Evolutionary conservation across 345 rosid genomes (phyloP).

Genomic region (Dipteronia dyeriana): DNA sequence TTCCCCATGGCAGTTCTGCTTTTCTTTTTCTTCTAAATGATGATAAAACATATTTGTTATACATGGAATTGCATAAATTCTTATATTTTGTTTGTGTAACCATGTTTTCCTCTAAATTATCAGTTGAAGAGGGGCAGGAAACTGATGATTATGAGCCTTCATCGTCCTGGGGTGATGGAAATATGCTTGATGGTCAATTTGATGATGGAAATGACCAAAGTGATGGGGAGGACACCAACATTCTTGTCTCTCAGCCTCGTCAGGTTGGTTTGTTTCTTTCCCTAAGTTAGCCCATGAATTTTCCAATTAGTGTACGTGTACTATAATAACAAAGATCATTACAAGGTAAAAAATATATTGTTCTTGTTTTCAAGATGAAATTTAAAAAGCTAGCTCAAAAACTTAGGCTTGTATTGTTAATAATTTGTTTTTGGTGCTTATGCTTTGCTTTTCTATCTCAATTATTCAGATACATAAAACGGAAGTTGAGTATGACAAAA

Average conservation of each 20-base stretch:
- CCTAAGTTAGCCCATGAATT: background rate
- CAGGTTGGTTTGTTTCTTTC: constrained; percentile 53
- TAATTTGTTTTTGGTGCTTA: constrained; percentile 1
- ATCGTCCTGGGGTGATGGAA: constrained; percentile 66
- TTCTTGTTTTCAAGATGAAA: background rate
- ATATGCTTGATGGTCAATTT: constrained; percentile 51
- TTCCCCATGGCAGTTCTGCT: background rate
- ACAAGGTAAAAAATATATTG: background rate
- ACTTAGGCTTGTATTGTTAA: background rate
- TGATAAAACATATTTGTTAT: background rate
- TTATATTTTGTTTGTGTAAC: background rate
- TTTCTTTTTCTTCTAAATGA: background rate
- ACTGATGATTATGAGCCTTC: constrained; percentile 50
- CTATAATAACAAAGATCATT: background rate
- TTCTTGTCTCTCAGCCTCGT: constrained; percentile 88
- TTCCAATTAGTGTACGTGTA: background rate
- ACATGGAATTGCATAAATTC: background rate
- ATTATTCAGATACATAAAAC: constrained; percentile 68
- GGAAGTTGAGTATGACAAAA: constrained; percentile 82
- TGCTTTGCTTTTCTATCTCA: constrained; percentile 13
- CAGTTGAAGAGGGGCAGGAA: constrained; percentile 57
- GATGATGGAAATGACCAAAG: constrained; percentile 58
- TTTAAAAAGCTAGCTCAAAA: background rate
- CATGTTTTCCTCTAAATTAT: constrained; percentile 25
- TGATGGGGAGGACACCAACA: constrained; percentile 56